phyloP scores from a whole-genome alignment of 179 eudicot species.

The Camellia oleifera region DNA sequence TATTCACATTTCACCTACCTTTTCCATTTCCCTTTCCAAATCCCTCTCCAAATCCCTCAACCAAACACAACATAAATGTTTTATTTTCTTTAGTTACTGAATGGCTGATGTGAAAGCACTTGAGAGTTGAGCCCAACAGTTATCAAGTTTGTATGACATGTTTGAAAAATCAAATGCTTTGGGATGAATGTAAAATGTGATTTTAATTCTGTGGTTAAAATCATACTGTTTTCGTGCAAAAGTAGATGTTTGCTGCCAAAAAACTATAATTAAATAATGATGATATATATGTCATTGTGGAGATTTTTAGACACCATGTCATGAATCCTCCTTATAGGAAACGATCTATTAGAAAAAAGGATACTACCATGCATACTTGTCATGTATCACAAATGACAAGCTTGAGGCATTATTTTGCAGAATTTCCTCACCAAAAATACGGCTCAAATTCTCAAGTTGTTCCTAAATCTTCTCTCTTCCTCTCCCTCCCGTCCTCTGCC shows the following conservation, averaged over 20 bases:
- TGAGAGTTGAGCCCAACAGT: neutral
- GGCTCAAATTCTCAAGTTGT: slow-evolving; percentile 1
- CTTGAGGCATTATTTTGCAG: neutral
- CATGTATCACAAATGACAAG: neutral
- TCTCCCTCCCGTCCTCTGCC: neutral
- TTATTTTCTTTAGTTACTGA: too few relatives aligned
- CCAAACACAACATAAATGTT: too few relatives aligned
- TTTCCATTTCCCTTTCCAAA: too few relatives aligned
- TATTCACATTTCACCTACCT: too few relatives aligned
- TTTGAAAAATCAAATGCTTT: too few relatives aligned
- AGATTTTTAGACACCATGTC: neutral
- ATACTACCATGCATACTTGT: neutral
- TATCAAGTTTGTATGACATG: too few relatives aligned
- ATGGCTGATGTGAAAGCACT: neutral
- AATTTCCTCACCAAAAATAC: neutral
- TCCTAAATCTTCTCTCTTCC: neutral
- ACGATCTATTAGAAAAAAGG: neutral
- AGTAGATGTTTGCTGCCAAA: neutral
- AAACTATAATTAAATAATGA: neutral
- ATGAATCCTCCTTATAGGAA: neutral
- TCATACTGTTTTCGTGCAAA: too few relatives aligned
- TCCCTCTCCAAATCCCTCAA: too few relatives aligned
- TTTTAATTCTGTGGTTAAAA: neutral
- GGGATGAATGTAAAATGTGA: neutral
- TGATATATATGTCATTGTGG: neutral